Evolutionary conservation across 2,329 filamentous ascomycete species (phyloP), one percentile per base, ranked within the genome.

Genomic region (Fusarium sp.): DNA sequence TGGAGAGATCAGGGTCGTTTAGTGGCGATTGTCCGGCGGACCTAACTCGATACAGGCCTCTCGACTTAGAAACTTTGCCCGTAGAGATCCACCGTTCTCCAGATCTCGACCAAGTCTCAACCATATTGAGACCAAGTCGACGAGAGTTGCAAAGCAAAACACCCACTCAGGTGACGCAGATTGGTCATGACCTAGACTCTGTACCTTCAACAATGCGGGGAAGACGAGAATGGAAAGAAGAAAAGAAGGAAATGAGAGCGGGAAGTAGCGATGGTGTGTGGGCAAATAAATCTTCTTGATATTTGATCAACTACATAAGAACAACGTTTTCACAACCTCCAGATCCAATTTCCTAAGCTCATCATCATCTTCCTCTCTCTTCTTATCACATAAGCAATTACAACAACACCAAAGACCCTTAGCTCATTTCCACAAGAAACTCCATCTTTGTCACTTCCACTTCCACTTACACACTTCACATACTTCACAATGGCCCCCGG

Each of bases 401-500:
- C 32, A 56, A 24, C 6, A 18, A 41, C 20, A 57, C 12, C 30
- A 57, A 61, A 42, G 22, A 46, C 22, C 34, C 34, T 12, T 2
- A 22, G 57, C 9, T 54, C 53, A n/a, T 51, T 27, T 41, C 29
- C 8, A 34, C 18, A 30, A 52, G 18, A 12, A 61, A 32, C 11
- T 40, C 40, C 25, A 27, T 18, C 24, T 52, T 57, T 32, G 7
- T 18, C 27, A 47, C 29, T 30, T 30, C 29, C 32, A 22, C 68
- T 59, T 69, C 13, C 45, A 59, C 63, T 70, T 68, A 68, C 44
- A 71, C 57, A 54, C 30, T 55, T 37, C 30, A 61, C 53, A 58
- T 57, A 42, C 40, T 55, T 69, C 69, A 74, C 64, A 71, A 76
- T 76, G 74, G 72, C 74, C 51, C 74, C 74, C 45, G 22, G 71